Evolutionary conservation across 257 asterid genomes (phyloP).

Genomic region (Catharanthus roseus): DNA sequence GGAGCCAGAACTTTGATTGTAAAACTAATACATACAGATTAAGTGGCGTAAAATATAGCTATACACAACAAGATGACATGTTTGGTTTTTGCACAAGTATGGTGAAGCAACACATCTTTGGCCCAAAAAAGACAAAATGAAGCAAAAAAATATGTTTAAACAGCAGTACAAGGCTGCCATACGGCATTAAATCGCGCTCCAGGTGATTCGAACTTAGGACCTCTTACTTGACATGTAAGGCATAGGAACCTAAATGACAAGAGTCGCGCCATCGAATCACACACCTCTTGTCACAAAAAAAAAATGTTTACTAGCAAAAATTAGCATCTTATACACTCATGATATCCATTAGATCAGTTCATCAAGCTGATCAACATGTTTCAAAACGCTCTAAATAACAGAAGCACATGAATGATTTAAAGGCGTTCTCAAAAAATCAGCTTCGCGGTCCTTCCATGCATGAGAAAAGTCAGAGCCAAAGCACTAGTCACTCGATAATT

Average conservation of each 20-base stretch:
- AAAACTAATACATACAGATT: not conserved
- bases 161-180: too few relatives aligned
- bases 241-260: too few relatives aligned
- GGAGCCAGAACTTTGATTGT: not conserved
- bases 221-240: too few relatives aligned
- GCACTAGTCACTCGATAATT: not conserved
- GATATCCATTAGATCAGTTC: slow-evolving; percentile 1
- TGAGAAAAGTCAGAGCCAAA: not conserved
- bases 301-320: too few relatives aligned
- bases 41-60: not conserved
- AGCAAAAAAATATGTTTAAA: too few relatives aligned
- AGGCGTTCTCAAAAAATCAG: not conserved
- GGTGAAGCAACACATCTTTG: not conserved
- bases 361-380: not conserved
- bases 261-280: too few relatives aligned
- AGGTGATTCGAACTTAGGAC: too few relatives aligned
- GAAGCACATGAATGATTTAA: not conserved
- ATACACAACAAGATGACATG: not conserved
- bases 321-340: not conserved
- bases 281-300: too few relatives aligned
- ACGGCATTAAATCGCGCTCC: too few relatives aligned
- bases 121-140: not conserved
- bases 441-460: not conserved
- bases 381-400: not conserved
- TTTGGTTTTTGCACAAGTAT: not conserved